Conservation (phyloP, 495 filamentous ascomycete genomes). For the Hypomontagnella monticulosa region DNA sequence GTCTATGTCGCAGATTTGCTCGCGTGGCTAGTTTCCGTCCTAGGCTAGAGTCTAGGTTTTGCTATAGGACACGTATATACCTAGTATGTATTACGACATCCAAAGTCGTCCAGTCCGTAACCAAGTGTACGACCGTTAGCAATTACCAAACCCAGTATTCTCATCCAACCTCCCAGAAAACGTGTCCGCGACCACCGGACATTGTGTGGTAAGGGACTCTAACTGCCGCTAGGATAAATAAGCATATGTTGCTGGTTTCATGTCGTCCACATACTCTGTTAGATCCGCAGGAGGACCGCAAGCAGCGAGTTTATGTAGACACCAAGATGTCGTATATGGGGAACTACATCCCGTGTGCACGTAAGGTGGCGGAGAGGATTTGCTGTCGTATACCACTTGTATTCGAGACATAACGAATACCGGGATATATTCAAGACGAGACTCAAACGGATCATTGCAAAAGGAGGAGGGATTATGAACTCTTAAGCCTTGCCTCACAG, state of each 20-base stretch:
- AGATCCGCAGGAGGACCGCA: not conserved
- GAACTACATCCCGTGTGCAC: not conserved
- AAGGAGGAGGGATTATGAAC: not conserved
- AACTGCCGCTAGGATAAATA: not conserved
- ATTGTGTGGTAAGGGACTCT: not conserved
- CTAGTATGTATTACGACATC: too few relatives aligned
- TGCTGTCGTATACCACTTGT: constrained; percentile 3
- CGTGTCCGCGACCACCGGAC: not conserved
- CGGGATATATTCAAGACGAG: not conserved
- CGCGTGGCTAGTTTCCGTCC: constrained; percentile 3
- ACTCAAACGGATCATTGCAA: not conserved
- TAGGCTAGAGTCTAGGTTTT: not conserved
- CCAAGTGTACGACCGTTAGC: not conserved
- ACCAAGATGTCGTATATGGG: constrained; percentile 1
- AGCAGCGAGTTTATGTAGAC: not conserved
- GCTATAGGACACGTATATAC: not conserved
- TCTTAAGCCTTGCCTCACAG: too few relatives aligned
- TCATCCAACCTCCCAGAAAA: not conserved
- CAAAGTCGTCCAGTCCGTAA: not conserved
- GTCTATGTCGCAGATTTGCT: not conserved
- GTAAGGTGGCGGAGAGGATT: not conserved
- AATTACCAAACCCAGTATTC: not conserved
- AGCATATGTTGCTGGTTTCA: constrained; percentile 27
- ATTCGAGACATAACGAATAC: not conserved
- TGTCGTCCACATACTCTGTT: constrained; percentile 3